phyloP scores from a whole-genome alignment of 768 basidiomycete genomes.

The Austroboletus festivus region DNA sequence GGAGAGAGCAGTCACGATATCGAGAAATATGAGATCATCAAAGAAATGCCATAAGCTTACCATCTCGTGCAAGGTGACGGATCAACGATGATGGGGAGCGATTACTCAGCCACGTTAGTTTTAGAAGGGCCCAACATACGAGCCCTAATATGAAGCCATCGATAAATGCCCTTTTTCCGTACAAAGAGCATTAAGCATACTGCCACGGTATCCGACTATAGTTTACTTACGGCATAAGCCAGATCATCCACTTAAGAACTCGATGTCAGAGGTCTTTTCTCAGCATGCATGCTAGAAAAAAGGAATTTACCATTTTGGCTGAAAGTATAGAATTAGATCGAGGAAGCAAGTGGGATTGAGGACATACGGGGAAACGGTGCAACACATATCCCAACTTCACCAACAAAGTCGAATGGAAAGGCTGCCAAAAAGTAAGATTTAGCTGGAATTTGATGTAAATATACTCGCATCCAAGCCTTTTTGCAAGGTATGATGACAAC shows the following conservation, averaged over 20 bases:
- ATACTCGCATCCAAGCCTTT: not conserved
- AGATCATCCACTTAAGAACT: not conserved
- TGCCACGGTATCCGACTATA: not conserved
- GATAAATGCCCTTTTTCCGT: not conserved
- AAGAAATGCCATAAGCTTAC: slow-evolving; percentile 10
- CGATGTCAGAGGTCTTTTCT: not conserved
- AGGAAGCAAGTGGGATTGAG: not conserved
- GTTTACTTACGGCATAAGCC: not conserved
- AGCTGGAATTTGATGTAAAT: no score
- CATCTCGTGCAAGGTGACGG: slow-evolving; percentile 4
- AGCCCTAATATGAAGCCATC: not conserved
- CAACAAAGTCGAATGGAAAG: slow-evolving; percentile 3
- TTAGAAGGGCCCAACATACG: not conserved
- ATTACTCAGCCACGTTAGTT: not conserved
- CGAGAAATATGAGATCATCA: not conserved
- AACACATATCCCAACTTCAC: slow-evolving; percentile 12
- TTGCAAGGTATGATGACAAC: not conserved
- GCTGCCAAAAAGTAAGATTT: slow-evolving; percentile 1
- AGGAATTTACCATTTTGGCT: slow-evolving; percentile 11
- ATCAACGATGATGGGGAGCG: not conserved
- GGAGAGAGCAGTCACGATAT: not conserved
- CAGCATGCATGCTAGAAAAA: not conserved
- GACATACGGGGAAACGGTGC: slow-evolving; percentile 10
- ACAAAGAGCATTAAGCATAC: not conserved
- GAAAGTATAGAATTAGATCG: not conserved